Evolutionary conservation across 225 moss, liverwort and hornwort genomes (phyloP).

Genomic region (Bryoerythrophyllum caledonicum): DNA sequence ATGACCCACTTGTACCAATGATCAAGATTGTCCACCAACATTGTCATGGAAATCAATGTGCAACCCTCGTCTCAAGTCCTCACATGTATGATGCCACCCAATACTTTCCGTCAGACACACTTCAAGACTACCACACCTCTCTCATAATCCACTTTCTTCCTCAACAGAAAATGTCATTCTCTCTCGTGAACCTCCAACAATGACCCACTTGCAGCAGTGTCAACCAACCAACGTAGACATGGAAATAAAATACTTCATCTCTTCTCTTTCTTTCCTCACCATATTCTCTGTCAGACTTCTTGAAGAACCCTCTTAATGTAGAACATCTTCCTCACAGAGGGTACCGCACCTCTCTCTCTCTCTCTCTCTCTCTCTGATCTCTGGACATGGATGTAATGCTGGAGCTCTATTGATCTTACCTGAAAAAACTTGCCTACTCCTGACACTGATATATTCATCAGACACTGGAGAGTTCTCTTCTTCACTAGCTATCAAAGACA

Average conservation of each 20-base stretch:
- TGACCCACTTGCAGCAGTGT: not conserved
- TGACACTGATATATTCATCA: not conserved
- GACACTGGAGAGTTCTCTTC: not conserved
- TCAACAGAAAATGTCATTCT: not conserved
- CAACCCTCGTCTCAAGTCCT: no score
- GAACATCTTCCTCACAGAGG: no score
- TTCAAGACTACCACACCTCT: no score
- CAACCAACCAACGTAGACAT: not conserved
- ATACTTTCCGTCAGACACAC: no score
- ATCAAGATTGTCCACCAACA: not conserved
- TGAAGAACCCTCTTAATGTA: no score
- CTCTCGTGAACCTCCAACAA: no score
- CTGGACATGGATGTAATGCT: no score
- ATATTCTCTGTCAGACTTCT: not conserved
- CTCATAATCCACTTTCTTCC: not conserved
- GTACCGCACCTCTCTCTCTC: no score
- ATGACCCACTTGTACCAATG: not conserved
- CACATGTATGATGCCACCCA: no score
- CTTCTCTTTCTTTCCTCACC: not conserved
- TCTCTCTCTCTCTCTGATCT: no score
- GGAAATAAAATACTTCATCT: not conserved
- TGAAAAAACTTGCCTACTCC: not conserved
- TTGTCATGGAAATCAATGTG: not conserved
- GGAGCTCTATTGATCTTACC: not conserved
- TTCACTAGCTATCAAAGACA: not conserved